Conservation (phyloP, 352 stramenopile genomes). For the Phytophthora citrophthora region DNA sequence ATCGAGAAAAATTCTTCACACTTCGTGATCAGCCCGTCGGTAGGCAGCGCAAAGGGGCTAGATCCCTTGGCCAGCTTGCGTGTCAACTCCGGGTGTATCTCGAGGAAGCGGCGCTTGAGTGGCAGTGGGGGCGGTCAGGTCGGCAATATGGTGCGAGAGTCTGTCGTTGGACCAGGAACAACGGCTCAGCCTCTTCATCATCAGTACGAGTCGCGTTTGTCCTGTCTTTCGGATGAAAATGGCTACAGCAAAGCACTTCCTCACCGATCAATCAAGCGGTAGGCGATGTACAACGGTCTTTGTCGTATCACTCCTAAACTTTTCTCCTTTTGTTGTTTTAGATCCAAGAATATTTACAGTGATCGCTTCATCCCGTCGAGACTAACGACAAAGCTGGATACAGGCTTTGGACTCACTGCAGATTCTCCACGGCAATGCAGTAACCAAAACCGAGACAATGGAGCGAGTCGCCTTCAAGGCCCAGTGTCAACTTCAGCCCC, state of each 20-base stretch:
- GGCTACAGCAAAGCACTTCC: constrained; percentile 37
- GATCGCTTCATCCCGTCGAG: constrained; percentile 88
- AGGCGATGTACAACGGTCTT: not conserved
- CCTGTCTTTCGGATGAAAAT: constrained; percentile 40
- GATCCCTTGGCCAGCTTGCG: constrained; percentile 9
- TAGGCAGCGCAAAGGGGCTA: constrained; percentile 15
- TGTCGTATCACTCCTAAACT: constrained; percentile 2
- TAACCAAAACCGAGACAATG: constrained; percentile 34
- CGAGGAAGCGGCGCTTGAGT: constrained; percentile 32
- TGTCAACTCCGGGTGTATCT: constrained; percentile 20
- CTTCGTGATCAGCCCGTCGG: constrained; percentile 34
- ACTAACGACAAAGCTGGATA: constrained; percentile 75
- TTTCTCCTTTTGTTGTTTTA: constrained; percentile 12
- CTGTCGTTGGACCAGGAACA: constrained; percentile 10
- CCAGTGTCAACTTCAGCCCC: constrained; percentile 4
- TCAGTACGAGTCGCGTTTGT: constrained; percentile 58
- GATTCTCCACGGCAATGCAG: constrained; percentile 47
- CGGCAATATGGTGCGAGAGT: constrained; percentile 24
- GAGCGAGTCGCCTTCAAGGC: constrained; percentile 4
- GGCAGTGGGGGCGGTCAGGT: constrained; percentile 6
- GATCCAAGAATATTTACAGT: constrained; percentile 87
- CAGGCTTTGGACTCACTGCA: constrained; percentile 65
- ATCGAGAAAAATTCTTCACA: constrained; percentile 31
- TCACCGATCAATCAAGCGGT: constrained; percentile 65
- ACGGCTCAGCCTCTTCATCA: constrained; percentile 50